These are phyloP conservation scores for Rhodotorula sp. DNA, from an alignment of 1,284 basidiomycete genomes.

Conservation along the genomic window DNA sequence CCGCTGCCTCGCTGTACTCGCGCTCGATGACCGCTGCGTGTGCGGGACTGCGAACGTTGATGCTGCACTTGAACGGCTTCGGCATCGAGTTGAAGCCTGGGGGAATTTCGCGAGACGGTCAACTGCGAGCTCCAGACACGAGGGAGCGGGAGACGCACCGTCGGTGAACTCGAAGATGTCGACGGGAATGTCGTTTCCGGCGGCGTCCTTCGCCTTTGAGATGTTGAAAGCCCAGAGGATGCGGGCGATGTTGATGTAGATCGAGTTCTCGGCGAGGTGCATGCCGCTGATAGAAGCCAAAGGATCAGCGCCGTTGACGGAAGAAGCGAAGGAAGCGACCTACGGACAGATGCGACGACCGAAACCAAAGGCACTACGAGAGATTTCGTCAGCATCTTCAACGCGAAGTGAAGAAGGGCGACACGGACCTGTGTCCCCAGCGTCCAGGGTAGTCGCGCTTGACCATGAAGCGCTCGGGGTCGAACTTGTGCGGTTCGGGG, in stretches of 20 bases:
- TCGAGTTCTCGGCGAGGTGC: conserved; percentile 42
- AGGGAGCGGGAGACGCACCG: conserved; percentile 3
- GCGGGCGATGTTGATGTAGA: conserved; percentile 49
- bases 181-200: conserved; percentile 39
- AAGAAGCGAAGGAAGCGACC: neutral
- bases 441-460: conserved; percentile 37
- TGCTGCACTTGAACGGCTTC: conserved; percentile 52
- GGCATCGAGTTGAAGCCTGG: conserved; percentile 57
- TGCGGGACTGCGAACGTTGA: conserved; percentile 47
- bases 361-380: conserved; percentile 12
- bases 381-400: neutral
- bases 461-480: conserved; percentile 39
- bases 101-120: neutral
- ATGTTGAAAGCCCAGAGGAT: conserved; percentile 50
- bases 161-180: conserved; percentile 37
- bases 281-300: conserved; percentile 28
- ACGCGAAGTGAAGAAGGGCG: no score
- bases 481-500: conserved; percentile 36
- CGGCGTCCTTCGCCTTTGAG: conserved; percentile 31
- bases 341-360: conserved; percentile 15
- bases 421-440: neutral
- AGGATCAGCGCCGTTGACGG: conserved; percentile 16
- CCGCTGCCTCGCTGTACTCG: conserved; percentile 35
- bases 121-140: conserved; percentile 42
- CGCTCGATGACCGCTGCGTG: conserved; percentile 45